Base-by-base conservation (phyloP, 345 rosid genomes). In the Populus deltoides region DNA sequence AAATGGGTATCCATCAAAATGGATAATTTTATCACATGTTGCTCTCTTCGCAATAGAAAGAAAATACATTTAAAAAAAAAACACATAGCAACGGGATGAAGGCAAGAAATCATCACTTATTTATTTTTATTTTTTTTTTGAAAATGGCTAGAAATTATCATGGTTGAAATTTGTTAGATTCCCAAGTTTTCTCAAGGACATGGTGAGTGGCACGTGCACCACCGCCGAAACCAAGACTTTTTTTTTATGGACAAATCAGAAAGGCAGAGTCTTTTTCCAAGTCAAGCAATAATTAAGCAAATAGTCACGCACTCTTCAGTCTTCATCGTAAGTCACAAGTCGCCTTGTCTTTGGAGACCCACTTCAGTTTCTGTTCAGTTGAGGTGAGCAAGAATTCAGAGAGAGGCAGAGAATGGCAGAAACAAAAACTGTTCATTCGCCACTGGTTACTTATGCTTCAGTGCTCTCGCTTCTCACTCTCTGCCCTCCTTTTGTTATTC, bases 401-500 rank as follows among this genome's bases (percentile, higher is more conserved):
- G 43, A 61, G 68, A 71, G 31, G 10, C 4, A 38, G 39, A 47
- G 33, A 57, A 85, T 82, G 89, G 82, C 80, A 33, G 92, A 87
- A 72, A n/a, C 89, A 12, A 90, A 85, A 80, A 93, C 90, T 7
- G 97, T 90, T 17, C 99, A 97, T 85, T 94, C 98, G 57, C 86
- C 97, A 11, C 65, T 84, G 68, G 75, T 97, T 1, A 97, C 97
- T 18, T 97, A 94, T 82, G 84, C 78, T 68, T 97, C 99, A 11
- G 88, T 92, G 98, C 70, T 96, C 29, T 90, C 95, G 1, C 94
- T 97, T 65, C 90, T 97, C 71, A 70, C 89, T 43, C 81, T 94
- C 66, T 94, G 99, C 76, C 99, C 99, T 73, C 99, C 98, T 24
- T 89, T 91, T 77, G 99, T 97, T 62, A 90, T 94, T 82, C 79